These are phyloP conservation scores for Penicillium sp. DNA, from an alignment of 2,329 filamentous ascomycete species.

Conservation along the genomic window DNA sequence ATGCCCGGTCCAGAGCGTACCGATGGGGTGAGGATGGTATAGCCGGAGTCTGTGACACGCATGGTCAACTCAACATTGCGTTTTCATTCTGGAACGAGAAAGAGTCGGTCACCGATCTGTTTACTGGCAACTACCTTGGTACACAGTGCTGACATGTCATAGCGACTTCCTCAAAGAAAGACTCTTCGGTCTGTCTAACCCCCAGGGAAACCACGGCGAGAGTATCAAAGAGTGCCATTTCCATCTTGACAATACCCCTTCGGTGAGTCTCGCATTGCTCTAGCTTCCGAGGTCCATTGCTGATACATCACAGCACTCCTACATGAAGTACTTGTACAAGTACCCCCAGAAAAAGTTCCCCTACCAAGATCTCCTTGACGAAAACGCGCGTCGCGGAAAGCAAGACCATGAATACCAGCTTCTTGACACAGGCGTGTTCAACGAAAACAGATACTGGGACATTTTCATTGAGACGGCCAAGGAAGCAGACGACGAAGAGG, in stretches of 20 bases:
- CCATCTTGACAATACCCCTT: slow-evolving; percentile 89
- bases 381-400: slow-evolving; percentile 74
- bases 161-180: slow-evolving; percentile 93
- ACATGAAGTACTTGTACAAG: slow-evolving; percentile 99
- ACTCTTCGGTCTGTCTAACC: slow-evolving; percentile 90
- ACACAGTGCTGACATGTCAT: slow-evolving; percentile 2
- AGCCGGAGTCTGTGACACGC: slow-evolving; percentile 89
- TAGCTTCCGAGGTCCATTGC: slow-evolving; percentile 4
- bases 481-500: slow-evolving; percentile 84
- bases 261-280: slow-evolving; percentile 42
- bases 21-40: slow-evolving; percentile 98
- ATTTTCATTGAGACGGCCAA: slow-evolving; percentile 96
- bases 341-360: slow-evolving; percentile 90
- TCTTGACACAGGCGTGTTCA: slow-evolving; percentile 80
- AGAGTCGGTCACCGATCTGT: slow-evolving; percentile 59
- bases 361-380: slow-evolving; percentile 79
- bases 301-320: slow-evolving; percentile 66
- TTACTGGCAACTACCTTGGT: neutral
- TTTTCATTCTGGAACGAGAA: slow-evolving; percentile 98
- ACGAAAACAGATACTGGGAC: slow-evolving; percentile 91
- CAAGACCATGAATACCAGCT: slow-evolving; percentile 87
- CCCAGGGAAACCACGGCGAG: slow-evolving; percentile 95
- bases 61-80: slow-evolving; percentile 85
- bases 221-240: slow-evolving; percentile 97
- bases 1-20: slow-evolving; percentile 82